Evolutionary conservation across 2,329 filamentous ascomycete species (phyloP).

Genomic region (Pestalotiopsis sp.): DNA sequence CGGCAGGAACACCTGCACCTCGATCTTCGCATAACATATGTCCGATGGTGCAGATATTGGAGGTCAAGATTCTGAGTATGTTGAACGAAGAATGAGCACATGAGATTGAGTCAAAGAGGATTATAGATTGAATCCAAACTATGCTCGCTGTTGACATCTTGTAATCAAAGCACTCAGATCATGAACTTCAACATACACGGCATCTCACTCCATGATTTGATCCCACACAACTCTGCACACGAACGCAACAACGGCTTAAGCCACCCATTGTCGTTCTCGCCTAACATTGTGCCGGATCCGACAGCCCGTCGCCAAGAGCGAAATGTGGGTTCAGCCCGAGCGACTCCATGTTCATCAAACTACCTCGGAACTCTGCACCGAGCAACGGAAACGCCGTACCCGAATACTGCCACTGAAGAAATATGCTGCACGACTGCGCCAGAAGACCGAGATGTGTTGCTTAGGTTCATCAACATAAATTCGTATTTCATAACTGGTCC

Average conservation of each 20-base stretch:
- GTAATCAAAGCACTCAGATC: not conserved
- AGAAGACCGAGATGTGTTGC: not conserved
- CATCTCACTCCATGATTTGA: not conserved
- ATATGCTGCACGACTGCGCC: not conserved
- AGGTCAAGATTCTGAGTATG: too few species aligned
- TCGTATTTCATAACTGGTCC: too few species aligned
- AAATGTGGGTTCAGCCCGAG: not conserved
- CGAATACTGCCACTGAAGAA: not conserved
- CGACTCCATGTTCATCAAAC: not conserved
- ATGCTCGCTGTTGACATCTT: too few species aligned
- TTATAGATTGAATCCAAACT: too few species aligned
- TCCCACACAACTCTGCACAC: not conserved
- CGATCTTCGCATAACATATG: not conserved
- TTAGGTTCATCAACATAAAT: too few species aligned
- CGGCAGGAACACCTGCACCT: not conserved
- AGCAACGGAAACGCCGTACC: not conserved
- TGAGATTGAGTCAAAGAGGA: too few species aligned
- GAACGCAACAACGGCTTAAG: not conserved
- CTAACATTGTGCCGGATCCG: not conserved
- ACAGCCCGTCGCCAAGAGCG: not conserved
- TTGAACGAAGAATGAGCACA: too few species aligned
- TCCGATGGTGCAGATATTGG: too few species aligned
- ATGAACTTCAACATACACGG: not conserved
- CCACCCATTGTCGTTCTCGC: not conserved
- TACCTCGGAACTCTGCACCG: not conserved